Conservation (phyloP, 441 rosid species). For the Iberis amara region DNA sequence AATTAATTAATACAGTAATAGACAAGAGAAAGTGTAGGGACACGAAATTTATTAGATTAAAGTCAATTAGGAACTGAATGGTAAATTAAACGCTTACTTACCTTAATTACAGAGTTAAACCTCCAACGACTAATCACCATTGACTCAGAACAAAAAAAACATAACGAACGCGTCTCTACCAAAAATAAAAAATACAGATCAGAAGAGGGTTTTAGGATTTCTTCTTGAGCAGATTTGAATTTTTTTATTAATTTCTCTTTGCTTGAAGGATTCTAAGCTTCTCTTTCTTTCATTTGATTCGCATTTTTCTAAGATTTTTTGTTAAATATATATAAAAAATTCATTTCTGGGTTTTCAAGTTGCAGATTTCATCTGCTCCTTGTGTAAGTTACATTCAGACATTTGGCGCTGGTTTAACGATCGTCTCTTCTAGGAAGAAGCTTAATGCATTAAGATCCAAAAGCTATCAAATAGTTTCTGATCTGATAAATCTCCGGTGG, state of each 20-base stretch:
- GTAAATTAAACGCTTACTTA: constrained; percentile 25
- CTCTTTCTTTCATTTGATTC: background rate
- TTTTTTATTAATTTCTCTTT: too few relatives aligned
- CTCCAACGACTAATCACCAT: constrained; percentile 22
- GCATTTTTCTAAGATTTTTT: too few relatives aligned
- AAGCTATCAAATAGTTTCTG: constrained; percentile 12
- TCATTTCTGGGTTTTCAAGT: constrained; percentile 12
- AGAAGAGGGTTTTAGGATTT: constrained; percentile 4
- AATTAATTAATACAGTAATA: too few relatives aligned
- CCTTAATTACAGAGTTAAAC: constrained; percentile 24
- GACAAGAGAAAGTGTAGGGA: constrained; percentile 3
- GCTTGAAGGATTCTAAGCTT: constrained; percentile 34
- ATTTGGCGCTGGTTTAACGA: constrained; percentile 14
- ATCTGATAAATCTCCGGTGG: constrained; percentile 25
- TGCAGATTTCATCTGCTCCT: constrained; percentile 23
- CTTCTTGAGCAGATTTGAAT: constrained; percentile 18
- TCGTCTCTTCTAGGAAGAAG: constrained; percentile 12
- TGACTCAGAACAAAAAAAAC: background rate
- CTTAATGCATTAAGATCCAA: constrained; percentile 22
- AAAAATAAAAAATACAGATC: too few relatives aligned
- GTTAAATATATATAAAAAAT: too few relatives aligned
- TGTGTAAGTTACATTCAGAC: constrained; percentile 20
- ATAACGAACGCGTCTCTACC: constrained; percentile 12
- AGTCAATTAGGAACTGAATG: constrained; percentile 18
- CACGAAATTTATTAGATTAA: background rate